A percentile compares a stretch with the other conserved stretches of the same genome.
phyloP scores from a whole-genome alignment of 2,329 filamentous ascomycete species.

The Colletotrichum salicis region DNA sequence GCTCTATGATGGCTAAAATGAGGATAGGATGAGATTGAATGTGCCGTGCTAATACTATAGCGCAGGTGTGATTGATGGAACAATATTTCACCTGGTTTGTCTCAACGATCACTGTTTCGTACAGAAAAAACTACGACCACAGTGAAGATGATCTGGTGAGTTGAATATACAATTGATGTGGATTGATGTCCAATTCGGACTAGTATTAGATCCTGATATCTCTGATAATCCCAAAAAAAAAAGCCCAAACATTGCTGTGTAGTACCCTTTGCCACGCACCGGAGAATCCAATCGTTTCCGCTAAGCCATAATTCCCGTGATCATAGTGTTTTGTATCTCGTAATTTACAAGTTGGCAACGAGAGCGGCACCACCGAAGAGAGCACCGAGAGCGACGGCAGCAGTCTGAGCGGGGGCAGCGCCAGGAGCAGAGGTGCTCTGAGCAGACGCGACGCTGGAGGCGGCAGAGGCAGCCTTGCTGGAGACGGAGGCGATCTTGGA shows the following conservation, averaged over 20 bases:
- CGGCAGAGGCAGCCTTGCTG: background rate
- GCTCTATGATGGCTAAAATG: background rate
- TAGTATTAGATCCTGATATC: conserved; percentile 33
- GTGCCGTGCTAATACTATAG: too few species aligned
- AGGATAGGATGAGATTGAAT: too few species aligned
- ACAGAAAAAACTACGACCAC: too few species aligned
- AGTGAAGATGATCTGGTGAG: too few species aligned
- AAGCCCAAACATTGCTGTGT: conserved; percentile 28
- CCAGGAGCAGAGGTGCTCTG: conserved; percentile 36
- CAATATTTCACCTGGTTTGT: too few species aligned
- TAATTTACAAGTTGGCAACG: conserved; percentile 56
- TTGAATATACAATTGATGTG: background rate
- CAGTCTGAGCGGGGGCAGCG: conserved; percentile 50
- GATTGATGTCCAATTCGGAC: conserved; percentile 32
- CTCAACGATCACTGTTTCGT: too few species aligned
- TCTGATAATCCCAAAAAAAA: conserved; percentile 15
- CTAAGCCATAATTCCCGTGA: background rate
- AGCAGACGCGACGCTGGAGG: background rate
- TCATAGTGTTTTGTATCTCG: background rate
- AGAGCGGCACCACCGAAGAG: conserved; percentile 59
- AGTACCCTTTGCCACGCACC: conserved; percentile 7
- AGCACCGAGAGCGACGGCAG: conserved; percentile 56
- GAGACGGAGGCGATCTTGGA: conserved; percentile 22
- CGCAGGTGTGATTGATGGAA: too few species aligned
- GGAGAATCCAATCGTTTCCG: background rate